Evolutionary conservation across 139 green algal species (phyloP).

Genomic region (Tetradesmus lagerheimii): DNA sequence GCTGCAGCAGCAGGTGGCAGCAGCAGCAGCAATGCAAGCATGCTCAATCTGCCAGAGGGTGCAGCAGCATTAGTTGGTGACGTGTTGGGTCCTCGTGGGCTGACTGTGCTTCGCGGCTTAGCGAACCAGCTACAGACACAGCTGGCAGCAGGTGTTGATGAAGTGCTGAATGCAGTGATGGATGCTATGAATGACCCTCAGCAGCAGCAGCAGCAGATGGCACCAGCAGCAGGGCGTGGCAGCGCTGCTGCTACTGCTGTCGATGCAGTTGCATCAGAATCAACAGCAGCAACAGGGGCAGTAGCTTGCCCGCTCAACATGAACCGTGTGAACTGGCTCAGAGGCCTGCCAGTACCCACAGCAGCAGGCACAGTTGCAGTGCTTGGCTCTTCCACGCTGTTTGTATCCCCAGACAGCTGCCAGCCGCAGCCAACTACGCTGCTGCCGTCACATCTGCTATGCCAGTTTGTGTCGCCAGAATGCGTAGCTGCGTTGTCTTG

Average conservation of each 20-base stretch:
- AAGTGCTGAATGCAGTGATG: conserved; percentile 23
- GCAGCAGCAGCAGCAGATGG: conserved; percentile 21
- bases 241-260: neutral
- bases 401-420: conserved; percentile 44
- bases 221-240: neutral
- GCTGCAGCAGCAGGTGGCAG: neutral
- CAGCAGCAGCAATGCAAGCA: neutral
- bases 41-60: neutral
- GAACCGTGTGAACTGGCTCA: conserved; percentile 31
- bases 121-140: conserved; percentile 17
- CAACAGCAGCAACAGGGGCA: conserved; percentile 16
- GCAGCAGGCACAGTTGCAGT: conserved; percentile 50
- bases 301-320: neutral
- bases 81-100: neutral
- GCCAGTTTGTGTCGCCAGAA: conserved; percentile 50
- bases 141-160: conserved; percentile 23
- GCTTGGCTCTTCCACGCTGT: conserved; percentile 44
- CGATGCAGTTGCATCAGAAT: neutral
- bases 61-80: conserved; percentile 1
- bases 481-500: conserved; percentile 29
- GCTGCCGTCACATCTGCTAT: conserved; percentile 45
- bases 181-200: conserved; percentile 32
- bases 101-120: neutral
- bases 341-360: conserved; percentile 62
- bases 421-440: conserved; percentile 24